Percentiles rank a stretch among this genome's conserved stretches.
Conservation (phyloP, 177 flowering plant genomes). For the Telopea speciosissima region DNA sequence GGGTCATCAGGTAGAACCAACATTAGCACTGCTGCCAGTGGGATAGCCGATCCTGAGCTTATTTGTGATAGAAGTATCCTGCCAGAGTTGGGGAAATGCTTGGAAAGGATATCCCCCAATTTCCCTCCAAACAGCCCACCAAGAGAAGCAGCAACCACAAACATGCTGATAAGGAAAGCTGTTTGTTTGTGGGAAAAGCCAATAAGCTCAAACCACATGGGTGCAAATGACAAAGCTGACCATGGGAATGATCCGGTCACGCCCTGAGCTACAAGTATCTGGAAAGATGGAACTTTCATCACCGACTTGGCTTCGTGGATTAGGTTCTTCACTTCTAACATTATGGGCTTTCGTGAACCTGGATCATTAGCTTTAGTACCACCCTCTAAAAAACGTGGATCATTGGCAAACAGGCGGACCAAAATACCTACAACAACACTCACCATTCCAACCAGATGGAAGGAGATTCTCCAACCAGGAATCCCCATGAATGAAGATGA, state of each 20-base stretch:
- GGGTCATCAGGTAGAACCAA: constrained; percentile 62
- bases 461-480: constrained; percentile 89
- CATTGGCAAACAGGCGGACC: constrained; percentile 61
- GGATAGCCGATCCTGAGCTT: constrained; percentile 82
- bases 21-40: constrained; percentile 69
- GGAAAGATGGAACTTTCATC: constrained; percentile 67
- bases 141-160: constrained; percentile 61
- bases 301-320: constrained; percentile 64
- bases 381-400: constrained; percentile 52
- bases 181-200: constrained; percentile 76
- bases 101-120: constrained; percentile 72
- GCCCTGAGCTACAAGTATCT: constrained; percentile 89
- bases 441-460: constrained; percentile 67
- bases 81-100: constrained; percentile 66
- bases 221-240: constrained; percentile 84
- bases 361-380: constrained; percentile 11
- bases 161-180: constrained; percentile 53
- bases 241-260: constrained; percentile 86
- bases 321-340: constrained; percentile 50
- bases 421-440: constrained; percentile 67
- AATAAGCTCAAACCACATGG: constrained; percentile 94
- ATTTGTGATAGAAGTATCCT: constrained; percentile 79
- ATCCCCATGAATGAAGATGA: constrained; percentile 68
- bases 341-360: constrained; percentile 27
- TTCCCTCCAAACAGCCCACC: constrained; percentile 87